phyloP scores from a whole-genome alignment of 441 rosid genomes.

The Corymbia citriodora region DNA sequence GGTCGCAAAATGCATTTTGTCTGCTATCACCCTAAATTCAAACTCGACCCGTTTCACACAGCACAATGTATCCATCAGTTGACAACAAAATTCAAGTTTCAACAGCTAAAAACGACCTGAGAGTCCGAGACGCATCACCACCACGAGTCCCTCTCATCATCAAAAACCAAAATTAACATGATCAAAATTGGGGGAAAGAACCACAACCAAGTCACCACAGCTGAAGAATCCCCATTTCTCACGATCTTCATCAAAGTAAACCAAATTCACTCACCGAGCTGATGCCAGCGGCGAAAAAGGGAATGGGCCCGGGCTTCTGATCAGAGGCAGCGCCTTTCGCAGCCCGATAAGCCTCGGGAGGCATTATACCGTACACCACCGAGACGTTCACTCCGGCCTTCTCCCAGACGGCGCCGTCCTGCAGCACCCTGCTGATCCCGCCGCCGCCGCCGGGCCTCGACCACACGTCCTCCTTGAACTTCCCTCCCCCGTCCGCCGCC shows the following conservation, averaged over 20 bases:
- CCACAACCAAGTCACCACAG: not conserved
- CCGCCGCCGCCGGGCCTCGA: conserved; percentile 97
- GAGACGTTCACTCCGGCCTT: conserved; percentile 98
- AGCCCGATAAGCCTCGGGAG: conserved; percentile 97
- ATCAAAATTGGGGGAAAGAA: not conserved
- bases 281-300: conserved; percentile 94
- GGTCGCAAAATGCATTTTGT: not conserved
- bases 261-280: conserved; percentile 55
- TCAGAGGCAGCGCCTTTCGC: conserved; percentile 69
- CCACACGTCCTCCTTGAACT: conserved; percentile 98
- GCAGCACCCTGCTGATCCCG: conserved; percentile 88
- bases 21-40: not conserved
- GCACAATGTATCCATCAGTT: not conserved
- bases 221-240: not conserved
- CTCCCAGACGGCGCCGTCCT: conserved; percentile 89
- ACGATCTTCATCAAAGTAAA: not conserved
- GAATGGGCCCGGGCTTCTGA: conserved; percentile 79
- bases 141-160: not conserved
- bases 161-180: not conserved
- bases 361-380: conserved; percentile 93
- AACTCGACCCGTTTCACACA: not conserved
- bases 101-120: not conserved
- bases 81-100: not conserved
- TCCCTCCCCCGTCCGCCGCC: conserved; percentile 49
- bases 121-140: not conserved